Evolutionary conservation across 164 flowering plant species (phyloP).

Genomic region (Annona cherimola): DNA sequence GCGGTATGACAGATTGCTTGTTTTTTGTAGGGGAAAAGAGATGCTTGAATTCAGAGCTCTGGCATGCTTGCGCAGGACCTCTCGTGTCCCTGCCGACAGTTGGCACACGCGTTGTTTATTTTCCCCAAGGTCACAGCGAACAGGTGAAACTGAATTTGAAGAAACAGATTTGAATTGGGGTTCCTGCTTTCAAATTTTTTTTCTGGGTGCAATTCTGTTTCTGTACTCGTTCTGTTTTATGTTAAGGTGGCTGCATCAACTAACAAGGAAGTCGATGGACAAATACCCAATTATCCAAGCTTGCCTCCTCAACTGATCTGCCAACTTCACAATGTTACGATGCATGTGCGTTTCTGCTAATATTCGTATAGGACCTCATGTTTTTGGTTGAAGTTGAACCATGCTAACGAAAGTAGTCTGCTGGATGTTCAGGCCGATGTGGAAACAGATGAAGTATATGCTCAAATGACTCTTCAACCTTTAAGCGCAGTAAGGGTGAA

Average conservation of each 20-base stretch:
- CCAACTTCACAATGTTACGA: conserved; percentile 81
- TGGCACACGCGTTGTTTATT: conserved; percentile 79
- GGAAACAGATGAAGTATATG: conserved; percentile 91
- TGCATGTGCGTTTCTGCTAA: conserved; percentile 59
- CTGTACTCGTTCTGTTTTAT: conserved; percentile 1
- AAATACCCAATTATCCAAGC: conserved; percentile 81
- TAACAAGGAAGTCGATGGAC: conserved; percentile 74
- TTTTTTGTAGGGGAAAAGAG: conserved; percentile 57
- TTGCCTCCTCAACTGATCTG: conserved; percentile 82
- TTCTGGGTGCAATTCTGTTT: not conserved
- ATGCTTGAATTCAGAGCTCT: conserved; percentile 84
- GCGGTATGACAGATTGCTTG: not conserved
- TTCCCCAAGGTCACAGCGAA: conserved; percentile 91
- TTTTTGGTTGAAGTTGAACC: conserved; percentile 1
- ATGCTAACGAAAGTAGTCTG: not conserved
- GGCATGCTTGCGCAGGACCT: conserved; percentile 98
- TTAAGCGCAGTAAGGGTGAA: conserved; percentile 45
- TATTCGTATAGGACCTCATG: not conserved
- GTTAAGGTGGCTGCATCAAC: conserved; percentile 75
- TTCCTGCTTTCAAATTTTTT: not conserved
- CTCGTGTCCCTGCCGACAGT: conserved; percentile 73
- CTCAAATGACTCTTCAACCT: conserved; percentile 89
- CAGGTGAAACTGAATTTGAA: conserved; percentile 37
- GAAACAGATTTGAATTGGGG: not conserved
- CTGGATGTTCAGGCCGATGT: conserved; percentile 64